phyloP scores from a whole-genome alignment of 2,329 filamentous ascomycete genomes.

The Apiospora rasikravindrae region DNA sequence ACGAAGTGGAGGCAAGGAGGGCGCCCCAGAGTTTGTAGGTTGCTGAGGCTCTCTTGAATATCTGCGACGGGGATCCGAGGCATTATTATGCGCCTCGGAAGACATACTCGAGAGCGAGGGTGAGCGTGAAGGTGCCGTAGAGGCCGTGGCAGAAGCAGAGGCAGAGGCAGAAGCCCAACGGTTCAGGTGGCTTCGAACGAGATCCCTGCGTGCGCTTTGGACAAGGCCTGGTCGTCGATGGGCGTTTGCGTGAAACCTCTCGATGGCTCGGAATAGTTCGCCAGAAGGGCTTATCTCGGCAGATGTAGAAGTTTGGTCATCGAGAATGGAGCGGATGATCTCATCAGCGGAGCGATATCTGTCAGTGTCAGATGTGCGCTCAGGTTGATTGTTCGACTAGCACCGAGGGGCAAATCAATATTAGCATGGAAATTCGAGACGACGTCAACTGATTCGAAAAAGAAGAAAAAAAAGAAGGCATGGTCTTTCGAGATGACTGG shows the following conservation, averaged over 20 bases:
- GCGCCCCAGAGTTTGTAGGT: constrained; percentile 27
- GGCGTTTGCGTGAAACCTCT: constrained; percentile 45
- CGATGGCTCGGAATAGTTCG: constrained; percentile 50
- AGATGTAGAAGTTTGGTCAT: constrained; percentile 41
- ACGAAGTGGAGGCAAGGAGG: constrained; percentile 45
- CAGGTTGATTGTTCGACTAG: constrained; percentile 40
- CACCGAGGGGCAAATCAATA: constrained; percentile 6
- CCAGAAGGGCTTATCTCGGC: constrained; percentile 47
- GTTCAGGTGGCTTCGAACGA: constrained; percentile 31
- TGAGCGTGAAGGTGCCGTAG: constrained; percentile 21
- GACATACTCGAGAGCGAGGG: constrained; percentile 36
- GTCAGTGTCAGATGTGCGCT: constrained; percentile 32
- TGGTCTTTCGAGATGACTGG: background rate
- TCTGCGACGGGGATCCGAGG: constrained; percentile 41
- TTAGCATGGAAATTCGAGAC: constrained; percentile 10
- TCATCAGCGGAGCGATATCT: constrained; percentile 38
- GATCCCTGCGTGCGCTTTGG: constrained; percentile 29
- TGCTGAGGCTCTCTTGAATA: constrained; percentile 42
- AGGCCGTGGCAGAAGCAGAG: constrained; percentile 23
- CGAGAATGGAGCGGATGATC: constrained; percentile 45
- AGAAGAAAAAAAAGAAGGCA: background rate
- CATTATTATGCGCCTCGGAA: constrained; percentile 36
- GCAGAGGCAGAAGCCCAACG: constrained; percentile 31
- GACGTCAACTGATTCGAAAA: constrained; percentile 19
- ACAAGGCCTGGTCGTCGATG: constrained; percentile 31